Base-by-base conservation (phyloP, 1,139 yeast species). In the Sugiyamaella paludigena region DNA sequence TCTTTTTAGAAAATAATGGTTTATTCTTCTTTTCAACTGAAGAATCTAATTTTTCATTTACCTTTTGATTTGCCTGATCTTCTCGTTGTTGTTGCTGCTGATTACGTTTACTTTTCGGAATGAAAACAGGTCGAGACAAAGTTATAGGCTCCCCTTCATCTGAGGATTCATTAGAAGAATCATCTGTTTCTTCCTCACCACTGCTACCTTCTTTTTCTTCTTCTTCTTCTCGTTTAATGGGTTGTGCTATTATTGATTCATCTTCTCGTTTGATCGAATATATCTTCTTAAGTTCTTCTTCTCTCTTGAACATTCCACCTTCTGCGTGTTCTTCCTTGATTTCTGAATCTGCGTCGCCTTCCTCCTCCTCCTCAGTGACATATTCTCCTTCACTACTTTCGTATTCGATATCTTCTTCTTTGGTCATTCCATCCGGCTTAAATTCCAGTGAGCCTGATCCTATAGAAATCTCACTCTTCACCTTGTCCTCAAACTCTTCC, bases 101-200 rank as follows among this genome's bases (percentile, higher is more conserved):
- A 29, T 29, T 42, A 19, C 61, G 46, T 40, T 58, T 53, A 47
- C 41, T 50, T 48, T 55, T 62, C 11, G 63, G 60, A 4, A 62
- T 52, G 45, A 63, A 64, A 8, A 57, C 57, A 1, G 67, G 66
- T 26, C 63, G 55, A 0, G 53, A 45, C 13, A 60, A 44, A 2
- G 44, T 34, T 7, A 39, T 36, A 7, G 53, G 49, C 28, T 50
- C 58, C n/a, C n/a, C 34, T 31, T 39, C 42, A 9, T 13, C 15
- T 1, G 50, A 45, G 1, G 45, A 39, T 12, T 47, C 52, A 24
- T 46, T 27, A 4, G 45, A 54, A 3, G 50, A 38, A 7, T 48
- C 52, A 2, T 42, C 49, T 15, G 57, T 36, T 29, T 37, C 46
- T 16, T 10, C n/a, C 8, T 27, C 40, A 11, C 10, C 11, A 31